Conservation (phyloP, 139 green algal genomes). For the Monoraphidium neglectum region DNA sequence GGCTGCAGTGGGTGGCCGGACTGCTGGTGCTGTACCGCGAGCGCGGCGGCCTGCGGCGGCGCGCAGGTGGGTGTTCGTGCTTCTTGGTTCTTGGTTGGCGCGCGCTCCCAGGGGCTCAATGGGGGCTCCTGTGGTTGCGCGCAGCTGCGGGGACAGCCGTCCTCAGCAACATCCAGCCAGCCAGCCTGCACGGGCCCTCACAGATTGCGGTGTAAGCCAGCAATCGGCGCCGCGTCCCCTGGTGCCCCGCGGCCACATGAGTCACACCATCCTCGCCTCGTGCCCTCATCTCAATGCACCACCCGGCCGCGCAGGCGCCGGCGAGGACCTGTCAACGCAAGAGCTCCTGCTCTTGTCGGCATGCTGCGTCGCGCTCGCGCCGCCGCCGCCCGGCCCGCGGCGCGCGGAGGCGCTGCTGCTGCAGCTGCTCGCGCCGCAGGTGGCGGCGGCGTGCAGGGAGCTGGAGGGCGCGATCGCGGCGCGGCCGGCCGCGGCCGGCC, state of each 20-base stretch:
- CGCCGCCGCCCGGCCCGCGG: slow-evolving; percentile 12
- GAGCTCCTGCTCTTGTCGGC: slow-evolving; percentile 50
- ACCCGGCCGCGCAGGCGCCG: slow-evolving; percentile 10
- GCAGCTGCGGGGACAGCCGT: no score
- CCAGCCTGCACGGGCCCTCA: no score
- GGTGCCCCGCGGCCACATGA: neutral
- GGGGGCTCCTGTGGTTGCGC: neutral
- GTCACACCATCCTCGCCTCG: neutral
- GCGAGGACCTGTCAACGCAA: slow-evolving; percentile 41
- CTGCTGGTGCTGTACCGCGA: slow-evolving; percentile 37
- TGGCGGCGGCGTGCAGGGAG: slow-evolving; percentile 11
- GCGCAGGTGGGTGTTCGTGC: neutral
- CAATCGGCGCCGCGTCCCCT: neutral
- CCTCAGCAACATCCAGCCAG: no score
- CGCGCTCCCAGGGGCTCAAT: neutral
- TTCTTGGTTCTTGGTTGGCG: neutral
- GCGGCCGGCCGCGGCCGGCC: neutral
- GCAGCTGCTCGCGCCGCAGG: slow-evolving; percentile 22
- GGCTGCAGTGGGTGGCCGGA: slow-evolving; percentile 24
- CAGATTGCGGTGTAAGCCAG: neutral
- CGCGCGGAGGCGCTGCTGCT: slow-evolving; percentile 15
- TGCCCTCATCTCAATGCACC: neutral
- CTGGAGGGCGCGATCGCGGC: neutral
- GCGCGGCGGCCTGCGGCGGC: slow-evolving; percentile 12
- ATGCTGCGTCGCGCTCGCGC: slow-evolving; percentile 28